These are phyloP conservation scores for Monosporascus sp. DNA, from an alignment of 2,329 filamentous ascomycete genomes.

Conservation along the genomic window DNA sequence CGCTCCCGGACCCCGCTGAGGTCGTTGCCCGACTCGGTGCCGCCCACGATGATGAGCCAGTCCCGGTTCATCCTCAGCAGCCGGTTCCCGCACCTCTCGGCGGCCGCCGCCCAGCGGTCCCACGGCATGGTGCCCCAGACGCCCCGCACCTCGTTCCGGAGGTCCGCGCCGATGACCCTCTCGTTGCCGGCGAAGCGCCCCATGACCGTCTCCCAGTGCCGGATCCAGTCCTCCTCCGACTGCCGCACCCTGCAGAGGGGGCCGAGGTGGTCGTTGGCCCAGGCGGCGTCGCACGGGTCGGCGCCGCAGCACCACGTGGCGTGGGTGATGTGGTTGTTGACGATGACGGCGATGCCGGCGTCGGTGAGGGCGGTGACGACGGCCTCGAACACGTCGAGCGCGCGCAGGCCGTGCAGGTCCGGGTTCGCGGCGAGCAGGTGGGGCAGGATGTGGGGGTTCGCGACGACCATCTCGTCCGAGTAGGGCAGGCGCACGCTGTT, in stretches of 20 bases:
- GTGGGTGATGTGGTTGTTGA: conserved; percentile 67
- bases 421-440: conserved; percentile 52
- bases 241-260: conserved; percentile 56
- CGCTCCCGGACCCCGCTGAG: conserved; percentile 49
- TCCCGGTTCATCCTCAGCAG: conserved; percentile 54
- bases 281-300: conserved; percentile 62
- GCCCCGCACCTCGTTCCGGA: conserved; percentile 65
- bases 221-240: conserved; percentile 61
- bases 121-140: conserved; percentile 66
- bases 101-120: conserved; percentile 58
- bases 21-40: conserved; percentile 63
- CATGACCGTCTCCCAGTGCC: conserved; percentile 63
- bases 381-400: conserved; percentile 57
- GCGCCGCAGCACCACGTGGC: conserved; percentile 66
- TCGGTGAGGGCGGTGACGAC: conserved; percentile 55
- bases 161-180: conserved; percentile 59
- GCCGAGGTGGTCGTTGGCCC: conserved; percentile 60
- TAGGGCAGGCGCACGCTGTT: conserved; percentile 67
- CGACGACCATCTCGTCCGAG: conserved; percentile 60
- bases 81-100: conserved; percentile 57
- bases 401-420: conserved; percentile 51
- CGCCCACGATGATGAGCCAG: conserved; percentile 65
- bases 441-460: conserved; percentile 50
- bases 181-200: conserved; percentile 51
- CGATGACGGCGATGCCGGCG: conserved; percentile 57